Evolutionary conservation across 352 stramenopile species (phyloP), one percentile per base, ranked within the genome.

Genomic region (Globisporangium parvum): DNA sequence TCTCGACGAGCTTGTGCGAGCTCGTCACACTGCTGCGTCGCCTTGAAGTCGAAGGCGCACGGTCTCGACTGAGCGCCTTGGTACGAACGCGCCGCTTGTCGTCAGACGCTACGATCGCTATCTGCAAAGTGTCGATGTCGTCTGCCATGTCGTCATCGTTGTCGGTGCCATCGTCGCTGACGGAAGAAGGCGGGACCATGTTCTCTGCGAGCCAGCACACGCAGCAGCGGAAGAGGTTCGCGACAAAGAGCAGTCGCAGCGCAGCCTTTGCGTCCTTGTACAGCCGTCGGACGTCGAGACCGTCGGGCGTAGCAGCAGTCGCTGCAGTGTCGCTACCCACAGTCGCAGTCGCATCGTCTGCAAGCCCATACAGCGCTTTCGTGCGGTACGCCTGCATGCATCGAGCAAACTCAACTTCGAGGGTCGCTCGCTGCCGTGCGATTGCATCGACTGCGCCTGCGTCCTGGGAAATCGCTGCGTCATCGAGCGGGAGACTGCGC

Each of bases 201-300:
- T 86, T 85, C 39, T 90, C 79, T 1, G 54, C 73, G 0, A 90
- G 61, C 75, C 75, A 90, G 51, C 69, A 90, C 55, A 69, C 87
- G 44, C 75, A 85, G 0, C 55, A 71, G 1, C 79, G 75, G 17
- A 90, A 73, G 17, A 87, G 53, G 53, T 87, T 87, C 15, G 56
- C 50, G n/a, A 88, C 35, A 10, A 90, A 77, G 14, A 90, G 64
- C 2, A 49, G 45, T n/a, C 75, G 71, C 35, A 89, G 40, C n/a
- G 73, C 66, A 1, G 24, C 26, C 0, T 62, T 65, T 4, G 75
- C 63, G 24, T 70, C 51, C 33, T 67, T 77, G 55, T 86, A 70
- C 1, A 85, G 58, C 5, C 55, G 53, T 20, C 68, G 63, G 21
- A 72, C 20, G 17, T 53, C 59, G 42, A 62, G 49, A 14, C 40